Percentiles rank a stretch among this genome's conserved stretches.
phyloP scores from a whole-genome alignment of 805 yeast genomes.

The Hanseniaspora hatyaiensis region DNA sequence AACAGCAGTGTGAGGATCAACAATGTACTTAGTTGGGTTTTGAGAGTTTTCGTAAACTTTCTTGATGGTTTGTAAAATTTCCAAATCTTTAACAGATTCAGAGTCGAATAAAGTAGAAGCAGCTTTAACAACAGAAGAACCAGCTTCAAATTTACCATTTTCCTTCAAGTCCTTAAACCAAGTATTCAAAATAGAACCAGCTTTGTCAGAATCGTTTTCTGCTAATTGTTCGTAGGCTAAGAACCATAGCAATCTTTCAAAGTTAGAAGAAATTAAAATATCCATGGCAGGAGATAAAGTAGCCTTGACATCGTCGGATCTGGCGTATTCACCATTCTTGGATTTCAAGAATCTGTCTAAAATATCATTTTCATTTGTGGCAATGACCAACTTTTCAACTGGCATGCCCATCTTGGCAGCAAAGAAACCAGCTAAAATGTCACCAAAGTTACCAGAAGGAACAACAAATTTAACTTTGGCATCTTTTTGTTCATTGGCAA shows the following conservation, averaged over 20 bases:
- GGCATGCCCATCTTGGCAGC: conserved; percentile 96
- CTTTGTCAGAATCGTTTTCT: conserved; percentile 37
- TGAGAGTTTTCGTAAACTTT: conserved; percentile 46
- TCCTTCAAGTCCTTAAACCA: conserved; percentile 76
- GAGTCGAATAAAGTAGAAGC: conserved; percentile 66
- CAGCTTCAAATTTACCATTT: conserved; percentile 65
- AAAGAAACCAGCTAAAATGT: conserved; percentile 89
- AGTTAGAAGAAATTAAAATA: conserved; percentile 85
- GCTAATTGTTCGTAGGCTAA: conserved; percentile 58
- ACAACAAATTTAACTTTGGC: conserved; percentile 70
- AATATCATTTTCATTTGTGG: conserved; percentile 92
- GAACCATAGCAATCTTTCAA: conserved; percentile 94
- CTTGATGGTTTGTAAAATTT: conserved; percentile 71
- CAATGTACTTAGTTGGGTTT: conserved; percentile 53
- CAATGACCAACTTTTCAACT: conserved; percentile 71
- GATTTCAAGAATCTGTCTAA: conserved; percentile 81
- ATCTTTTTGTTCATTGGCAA: conserved; percentile 33
- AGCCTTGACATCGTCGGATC: conserved; percentile 63
- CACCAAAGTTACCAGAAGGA: conserved; percentile 98
- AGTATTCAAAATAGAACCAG: conserved; percentile 57
- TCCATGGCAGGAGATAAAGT: conserved; percentile 98
- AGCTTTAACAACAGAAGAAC: conserved; percentile 47
- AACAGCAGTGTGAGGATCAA: conserved; percentile 95
- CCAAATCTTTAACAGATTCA: conserved; percentile 64
- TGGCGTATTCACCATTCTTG: conserved; percentile 59